Evolutionary conservation across 1,284 basidiomycete genomes (phyloP), one percentile per base, ranked within the genome.

Genomic region (Uromyces viciae-fabae): DNA sequence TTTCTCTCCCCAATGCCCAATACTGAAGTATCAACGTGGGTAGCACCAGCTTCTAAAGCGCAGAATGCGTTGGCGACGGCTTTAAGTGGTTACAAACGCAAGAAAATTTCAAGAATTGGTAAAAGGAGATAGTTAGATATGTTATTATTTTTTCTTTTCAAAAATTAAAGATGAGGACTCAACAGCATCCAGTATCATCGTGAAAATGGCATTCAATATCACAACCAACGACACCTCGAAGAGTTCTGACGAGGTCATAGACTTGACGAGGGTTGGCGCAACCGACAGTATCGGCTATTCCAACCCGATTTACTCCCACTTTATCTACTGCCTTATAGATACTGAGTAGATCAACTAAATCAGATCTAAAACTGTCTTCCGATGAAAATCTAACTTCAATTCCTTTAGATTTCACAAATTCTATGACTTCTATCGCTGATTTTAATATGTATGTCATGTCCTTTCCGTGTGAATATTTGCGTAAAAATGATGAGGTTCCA

Each of bases 381-480:
- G 96, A 97, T 40, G 96, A 99, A 91, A 99, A 99, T 82, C 97
- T 94, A 87, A 99, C 95, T 89, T 99, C 97, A 86, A 99, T 98
- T 82, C 93, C 93, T 92, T 98, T 99, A 89, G 93, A 94, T 91
- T 99, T 99, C 90, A 99, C 96, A 85, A 93, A 99, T 86, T 98
- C 91, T 87, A 99, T 99, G 84, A 99, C 97, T 88, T 98, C 96
- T 85, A 98, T 95, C 82, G 96, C 87, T 74, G 86, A 83, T 90
- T 98, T 98, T 90, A 97, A 98, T 88, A 99, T 99, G 89, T 98
- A 99, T 76, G 94, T 90, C 94, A 99, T 99, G 88, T 99, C 97
- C 91, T 99, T 99, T 85, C 97, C 97, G 87, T 99, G 97, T 62
- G 96, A 98, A 90, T 96, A 98, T 88, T 99, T 95, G 83, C 97